Conservation (phyloP, 2,329 filamentous ascomycete species). For the Geoglossum cookeanum region DNA sequence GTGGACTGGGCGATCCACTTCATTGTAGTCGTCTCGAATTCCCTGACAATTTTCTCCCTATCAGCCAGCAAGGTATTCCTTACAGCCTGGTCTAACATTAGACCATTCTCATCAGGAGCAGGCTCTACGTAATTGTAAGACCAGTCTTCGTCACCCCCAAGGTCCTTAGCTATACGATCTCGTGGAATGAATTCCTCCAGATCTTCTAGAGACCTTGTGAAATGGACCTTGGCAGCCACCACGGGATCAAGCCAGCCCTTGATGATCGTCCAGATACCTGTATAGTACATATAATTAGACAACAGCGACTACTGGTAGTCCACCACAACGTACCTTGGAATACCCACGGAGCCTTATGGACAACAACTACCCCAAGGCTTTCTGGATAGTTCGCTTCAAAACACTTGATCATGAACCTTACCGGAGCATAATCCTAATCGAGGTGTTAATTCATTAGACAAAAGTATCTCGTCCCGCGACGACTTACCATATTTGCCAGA, state of each 20-base stretch:
- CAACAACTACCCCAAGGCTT: conserved; percentile 68
- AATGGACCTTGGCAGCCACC: conserved; percentile 83
- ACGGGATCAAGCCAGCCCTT: conserved; percentile 93
- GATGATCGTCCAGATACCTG: conserved; percentile 91
- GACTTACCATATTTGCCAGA: conserved; percentile 72
- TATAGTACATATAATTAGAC: not conserved
- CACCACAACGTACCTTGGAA: conserved; percentile 54
- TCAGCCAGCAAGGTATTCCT: conserved; percentile 43
- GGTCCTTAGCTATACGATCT: conserved; percentile 55
- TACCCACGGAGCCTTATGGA: conserved; percentile 93
- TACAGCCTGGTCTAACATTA: conserved; percentile 43
- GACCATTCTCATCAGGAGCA: conserved; percentile 51
- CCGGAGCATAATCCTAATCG: conserved; percentile 65
- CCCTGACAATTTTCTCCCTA: conserved; percentile 44
- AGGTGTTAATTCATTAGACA: not conserved
- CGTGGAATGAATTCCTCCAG: conserved; percentile 57
- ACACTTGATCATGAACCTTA: conserved; percentile 99
- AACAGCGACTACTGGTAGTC: conserved; percentile 5
- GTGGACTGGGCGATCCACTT: conserved; percentile 48
- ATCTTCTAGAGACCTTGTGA: conserved; percentile 66
- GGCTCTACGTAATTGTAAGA: conserved; percentile 70
- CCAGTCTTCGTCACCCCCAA: conserved; percentile 76
- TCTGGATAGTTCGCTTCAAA: conserved; percentile 99
- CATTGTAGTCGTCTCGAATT: conserved; percentile 56
- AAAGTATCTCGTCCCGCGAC: not conserved